Conservation (phyloP, 129 eudicot species). For the Cynara cardunculus region DNA sequence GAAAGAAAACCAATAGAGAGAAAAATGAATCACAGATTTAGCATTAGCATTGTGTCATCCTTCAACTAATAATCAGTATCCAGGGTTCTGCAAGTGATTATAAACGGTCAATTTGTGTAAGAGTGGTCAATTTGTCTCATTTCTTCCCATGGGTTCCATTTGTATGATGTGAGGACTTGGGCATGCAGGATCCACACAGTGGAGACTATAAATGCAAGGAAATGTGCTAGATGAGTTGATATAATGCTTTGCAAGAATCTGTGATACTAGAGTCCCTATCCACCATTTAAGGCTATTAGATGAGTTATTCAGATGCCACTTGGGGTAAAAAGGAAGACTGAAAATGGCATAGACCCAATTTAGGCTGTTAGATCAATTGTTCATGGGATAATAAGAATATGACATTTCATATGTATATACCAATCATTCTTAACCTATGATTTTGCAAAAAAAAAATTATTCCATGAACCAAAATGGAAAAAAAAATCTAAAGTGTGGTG, state of each 20-base stretch:
- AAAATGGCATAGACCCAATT: not conserved
- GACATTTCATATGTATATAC: not conserved
- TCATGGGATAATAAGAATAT: not conserved
- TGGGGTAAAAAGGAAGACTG: conserved; percentile 4
- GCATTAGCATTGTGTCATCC: conserved; percentile 10
- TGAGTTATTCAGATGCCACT: not conserved
- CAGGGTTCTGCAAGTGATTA: not conserved
- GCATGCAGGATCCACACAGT: not conserved
- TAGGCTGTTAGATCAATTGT: not conserved
- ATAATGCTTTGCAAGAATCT: not conserved
- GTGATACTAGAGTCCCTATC: not conserved
- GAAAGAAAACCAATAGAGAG: not conserved
- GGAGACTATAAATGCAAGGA: not conserved
- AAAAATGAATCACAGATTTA: not conserved
- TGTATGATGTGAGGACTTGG: not conserved
- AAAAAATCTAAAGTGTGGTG: not conserved
- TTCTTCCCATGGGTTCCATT: not conserved
- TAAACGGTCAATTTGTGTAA: not conserved
- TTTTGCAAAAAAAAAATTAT: not conserved
- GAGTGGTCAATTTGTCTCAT: too few relatives aligned
- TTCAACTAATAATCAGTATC: not conserved
- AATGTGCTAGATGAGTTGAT: not conserved
- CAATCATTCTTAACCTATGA: not conserved
- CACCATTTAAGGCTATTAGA: not conserved
- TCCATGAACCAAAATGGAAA: not conserved